phyloP scores from a whole-genome alignment of 257 asterid genomes.

The Fraxinus pennsylvanica region DNA sequence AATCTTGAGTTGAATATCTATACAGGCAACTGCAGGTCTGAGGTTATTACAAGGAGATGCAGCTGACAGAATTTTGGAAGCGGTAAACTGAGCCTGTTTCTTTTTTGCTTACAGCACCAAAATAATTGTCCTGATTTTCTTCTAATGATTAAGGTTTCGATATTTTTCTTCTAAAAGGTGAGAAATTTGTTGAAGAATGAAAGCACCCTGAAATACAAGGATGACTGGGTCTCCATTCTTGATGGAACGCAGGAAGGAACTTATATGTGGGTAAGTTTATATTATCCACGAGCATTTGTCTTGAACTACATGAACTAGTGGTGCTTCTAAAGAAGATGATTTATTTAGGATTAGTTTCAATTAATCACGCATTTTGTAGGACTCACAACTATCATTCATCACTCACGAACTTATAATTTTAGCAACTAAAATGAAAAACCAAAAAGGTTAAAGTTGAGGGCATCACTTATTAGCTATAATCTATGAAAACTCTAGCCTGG shows the following conservation, averaged over 20 bases:
- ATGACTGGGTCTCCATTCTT: constrained; percentile 62
- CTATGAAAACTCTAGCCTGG: too few species aligned
- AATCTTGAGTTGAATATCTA: background rate
- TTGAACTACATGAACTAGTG: background rate
- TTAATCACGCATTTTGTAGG: too few species aligned
- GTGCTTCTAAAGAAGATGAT: background rate
- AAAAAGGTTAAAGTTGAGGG: too few species aligned
- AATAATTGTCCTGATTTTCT: background rate
- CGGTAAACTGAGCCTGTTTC: constrained; percentile 34
- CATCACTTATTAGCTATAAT: too few species aligned
- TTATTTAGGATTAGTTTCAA: too few species aligned
- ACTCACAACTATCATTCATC: too few species aligned
- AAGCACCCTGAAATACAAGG: constrained; percentile 47
- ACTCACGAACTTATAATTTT: too few species aligned
- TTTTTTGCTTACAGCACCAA: background rate
- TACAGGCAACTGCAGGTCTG: constrained; percentile 85
- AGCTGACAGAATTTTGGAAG: constrained; percentile 64
- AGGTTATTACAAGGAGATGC: constrained; percentile 56
- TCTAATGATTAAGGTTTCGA: background rate
- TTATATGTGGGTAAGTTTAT: constrained; percentile 64
- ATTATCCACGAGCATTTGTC: background rate
- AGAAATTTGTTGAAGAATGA: constrained; percentile 45
- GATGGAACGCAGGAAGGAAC: constrained; percentile 76
- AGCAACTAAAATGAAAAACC: too few species aligned
- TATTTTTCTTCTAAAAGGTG: constrained; percentile 43